Evolutionary conservation across 2,329 filamentous ascomycete genomes (phyloP).

Genomic region (Magnaporthiopsis incrustans): DNA sequence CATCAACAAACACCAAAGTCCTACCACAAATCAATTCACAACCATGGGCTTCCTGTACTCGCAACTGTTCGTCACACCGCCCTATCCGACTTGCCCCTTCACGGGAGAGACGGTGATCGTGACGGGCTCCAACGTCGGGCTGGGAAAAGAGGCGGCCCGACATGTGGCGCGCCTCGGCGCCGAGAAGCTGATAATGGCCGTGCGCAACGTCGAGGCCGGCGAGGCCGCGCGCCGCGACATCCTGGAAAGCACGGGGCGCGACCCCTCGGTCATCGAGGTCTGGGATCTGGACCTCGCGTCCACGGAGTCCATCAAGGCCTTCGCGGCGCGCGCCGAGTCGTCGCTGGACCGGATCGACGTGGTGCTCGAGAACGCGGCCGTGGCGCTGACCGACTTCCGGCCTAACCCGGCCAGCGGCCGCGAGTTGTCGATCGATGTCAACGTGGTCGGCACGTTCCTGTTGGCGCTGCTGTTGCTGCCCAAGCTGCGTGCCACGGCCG

Average conservation of each 20-base stretch:
- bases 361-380: slow-evolving; percentile 33
- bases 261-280: slow-evolving; percentile 18
- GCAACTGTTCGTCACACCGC: too few relatives aligned
- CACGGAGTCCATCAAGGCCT: slow-evolving; percentile 31
- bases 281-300: slow-evolving; percentile 34
- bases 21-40: too few relatives aligned
- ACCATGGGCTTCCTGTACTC: too few relatives aligned
- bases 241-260: slow-evolving; percentile 1
- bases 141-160: too few relatives aligned
- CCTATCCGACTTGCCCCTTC: too few relatives aligned
- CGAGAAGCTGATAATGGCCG: slow-evolving; percentile 30
- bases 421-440: slow-evolving; percentile 31
- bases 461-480: slow-evolving; percentile 23
- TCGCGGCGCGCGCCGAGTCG: slow-evolving; percentile 23
- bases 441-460: slow-evolving; percentile 22
- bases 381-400: slow-evolving; percentile 29
- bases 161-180: slow-evolving; percentile 23
- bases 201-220: slow-evolving; percentile 24
- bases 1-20: too few relatives aligned
- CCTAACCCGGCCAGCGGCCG: slow-evolving; percentile 29
- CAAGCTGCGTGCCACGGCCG: slow-evolving; percentile 19
- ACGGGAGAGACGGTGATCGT: too few relatives aligned
- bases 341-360: slow-evolving; percentile 33
- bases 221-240: slow-evolving; percentile 18
- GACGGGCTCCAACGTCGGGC: too few relatives aligned